Percentiles rank a stretch among this genome's conserved stretches.
Evolutionary conservation across 2,329 filamentous ascomycete genomes (phyloP).

Genomic region (Zymoseptoria passerinii): DNA sequence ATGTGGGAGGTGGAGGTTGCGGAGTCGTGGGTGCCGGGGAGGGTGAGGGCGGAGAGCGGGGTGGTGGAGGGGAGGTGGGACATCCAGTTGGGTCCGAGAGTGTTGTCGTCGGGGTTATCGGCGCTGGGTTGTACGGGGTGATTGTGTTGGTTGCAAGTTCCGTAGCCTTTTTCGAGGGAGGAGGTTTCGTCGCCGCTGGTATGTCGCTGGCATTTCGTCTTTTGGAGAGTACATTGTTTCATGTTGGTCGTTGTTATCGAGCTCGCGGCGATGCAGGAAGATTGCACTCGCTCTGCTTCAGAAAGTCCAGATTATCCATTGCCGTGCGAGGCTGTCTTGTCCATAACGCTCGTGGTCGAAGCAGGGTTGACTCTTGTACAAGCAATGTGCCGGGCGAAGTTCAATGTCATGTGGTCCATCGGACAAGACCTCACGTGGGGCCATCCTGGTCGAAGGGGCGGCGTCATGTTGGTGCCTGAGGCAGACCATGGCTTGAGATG

Average conservation of each 20-base stretch:
- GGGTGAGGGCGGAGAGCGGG: slow-evolving; percentile 25
- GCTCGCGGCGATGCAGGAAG: neutral
- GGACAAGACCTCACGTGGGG: neutral
- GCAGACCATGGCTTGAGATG: neutral
- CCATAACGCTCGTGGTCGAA: neutral
- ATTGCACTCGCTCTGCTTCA: neutral
- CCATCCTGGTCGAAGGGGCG: neutral
- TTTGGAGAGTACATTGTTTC: neutral
- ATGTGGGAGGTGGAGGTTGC: slow-evolving; percentile 28
- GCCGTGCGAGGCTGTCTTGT: neutral
- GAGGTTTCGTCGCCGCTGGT: neutral
- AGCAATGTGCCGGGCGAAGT: neutral
- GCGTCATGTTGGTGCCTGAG: neutral
- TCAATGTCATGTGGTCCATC: neutral
- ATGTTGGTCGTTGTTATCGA: neutral
- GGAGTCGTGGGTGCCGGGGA: slow-evolving; percentile 32
- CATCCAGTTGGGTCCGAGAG: slow-evolving; percentile 8
- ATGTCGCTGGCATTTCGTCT: neutral
- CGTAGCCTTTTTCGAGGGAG: slow-evolving; percentile 5
- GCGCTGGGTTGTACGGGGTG: too few species aligned
- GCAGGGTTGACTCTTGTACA: neutral
- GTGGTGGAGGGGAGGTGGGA: slow-evolving; percentile 16
- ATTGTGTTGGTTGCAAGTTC: neutral
- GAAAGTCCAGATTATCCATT: neutral
- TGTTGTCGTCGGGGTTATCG: neutral